Evolutionary conservation across 2,329 filamentous ascomycete genomes (phyloP), one percentile per base, ranked within the genome.

Genomic region (Colletotrichum costaricense): DNA sequence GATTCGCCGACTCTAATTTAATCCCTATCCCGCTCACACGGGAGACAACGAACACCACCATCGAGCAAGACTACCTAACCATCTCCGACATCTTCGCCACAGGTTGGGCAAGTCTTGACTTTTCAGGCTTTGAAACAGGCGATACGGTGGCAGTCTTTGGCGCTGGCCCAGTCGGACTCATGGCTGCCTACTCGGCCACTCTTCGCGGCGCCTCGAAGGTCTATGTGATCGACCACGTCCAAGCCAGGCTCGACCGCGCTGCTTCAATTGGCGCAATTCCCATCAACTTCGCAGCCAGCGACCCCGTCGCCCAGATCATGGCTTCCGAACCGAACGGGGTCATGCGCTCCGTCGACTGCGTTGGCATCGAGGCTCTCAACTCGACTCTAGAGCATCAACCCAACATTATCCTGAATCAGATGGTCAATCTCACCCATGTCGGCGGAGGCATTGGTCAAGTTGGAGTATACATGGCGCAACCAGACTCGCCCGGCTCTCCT

Each of bases 1-100:
- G 91, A 0, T 92, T 89, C 72, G 91, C 91, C 1, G 91, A 93
- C 77, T 92, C 92, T 81, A 93, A 93, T 73, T 88, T 88, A 5
- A 80, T 93, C 35, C 87, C 87, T 64, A 81, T 93, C 2, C 91
- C 91, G 1, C 22, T 59, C 7, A 67, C 54, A 12, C 16, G 26
- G 12, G 11, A 54, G 33, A 67, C 55, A 4, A 4, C 64, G 16
- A 90, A 90, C 0, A 90, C 82, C 16, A 88, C 91, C 74, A 83
- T 90, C 59, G 90, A 93, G 77, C 84, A 86, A 0, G 90, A 92
- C 76, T 92, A 90, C 75, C 88, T 88, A 63, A 78, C 86, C 3
- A 78, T 86, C 0, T 84, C 84, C 28, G 83, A 82, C 82, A 59
- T 86, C 54, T 88, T 86, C 67, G 82, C 84, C 1, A 86, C 84